Evolutionary conservation across 495 filamentous ascomycete species (phyloP), one percentile per base, ranked within the genome.

Genomic region (Aspergillus coremiiformis): DNA sequence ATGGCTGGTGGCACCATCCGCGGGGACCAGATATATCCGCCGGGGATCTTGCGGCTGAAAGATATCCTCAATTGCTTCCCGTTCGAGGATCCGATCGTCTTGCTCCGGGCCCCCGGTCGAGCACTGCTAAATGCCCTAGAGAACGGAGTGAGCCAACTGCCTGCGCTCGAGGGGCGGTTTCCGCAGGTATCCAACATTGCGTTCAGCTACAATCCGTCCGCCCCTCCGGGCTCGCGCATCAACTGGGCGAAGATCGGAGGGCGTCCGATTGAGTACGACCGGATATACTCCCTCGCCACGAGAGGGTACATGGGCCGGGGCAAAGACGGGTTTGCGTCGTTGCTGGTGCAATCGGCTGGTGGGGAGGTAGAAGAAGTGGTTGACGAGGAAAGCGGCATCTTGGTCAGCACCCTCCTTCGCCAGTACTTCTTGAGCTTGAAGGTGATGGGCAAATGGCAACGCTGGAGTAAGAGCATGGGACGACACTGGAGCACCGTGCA

Each of bases 1-100:
- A 92, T 95, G 83, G 88, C 86, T 0, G 81, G 84, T 0, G 90
- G 90, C 0, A 96, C 90, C n/a, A 86, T 95, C 47, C 78, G 90
- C 8, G 90, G 90, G 4, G 90, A 95, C 54, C 88, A 92, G 65
- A 82, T 96, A 32, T 95, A 95, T 52, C 79, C 86, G 0, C 85
- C 87, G 0, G 90, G 90, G 0, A 73, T 90, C 4, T 62, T 96
- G 3, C 71, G 79, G 11, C 64, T 94, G 26, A 86, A 85, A 53
- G 90, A 96, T 59, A 78, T 96, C 11, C 46, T 80, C 51, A 82
- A 84, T 42, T 90, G 87, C 55, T 96, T 96, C 60, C 90, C 90
- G 0, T 96, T 96, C 54, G 90, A 95, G 59, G 90, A 96, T 48
- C 91, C 90, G 0, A 85, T 91, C 4, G 83, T 95, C 0, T 82